Conservation (phyloP, 495 filamentous ascomycete genomes). For the Cenococcum geophilum region DNA sequence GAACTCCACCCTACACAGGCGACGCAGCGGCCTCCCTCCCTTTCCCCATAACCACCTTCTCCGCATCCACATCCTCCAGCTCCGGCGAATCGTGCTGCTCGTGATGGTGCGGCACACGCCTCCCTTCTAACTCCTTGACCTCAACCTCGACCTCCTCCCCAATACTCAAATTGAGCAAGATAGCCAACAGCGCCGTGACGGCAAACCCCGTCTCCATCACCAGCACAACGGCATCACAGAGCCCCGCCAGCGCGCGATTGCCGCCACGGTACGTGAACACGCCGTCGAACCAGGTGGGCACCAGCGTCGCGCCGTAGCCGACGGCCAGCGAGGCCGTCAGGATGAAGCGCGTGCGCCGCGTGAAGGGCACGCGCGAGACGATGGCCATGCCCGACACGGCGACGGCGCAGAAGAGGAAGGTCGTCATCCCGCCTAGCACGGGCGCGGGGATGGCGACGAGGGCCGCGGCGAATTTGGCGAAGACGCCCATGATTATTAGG, state of each 20-base stretch:
- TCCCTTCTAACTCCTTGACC: constrained; percentile 8
- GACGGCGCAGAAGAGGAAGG: constrained; percentile 80
- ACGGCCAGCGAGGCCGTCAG: constrained; percentile 68
- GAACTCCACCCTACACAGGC: no score
- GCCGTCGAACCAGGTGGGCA: constrained; percentile 50
- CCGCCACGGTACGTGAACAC: constrained; percentile 68
- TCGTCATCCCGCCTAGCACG: constrained; percentile 85
- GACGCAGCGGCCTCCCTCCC: no score
- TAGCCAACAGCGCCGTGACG: constrained; percentile 61
- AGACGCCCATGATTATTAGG: constrained; percentile 77
- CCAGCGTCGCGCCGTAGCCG: constrained; percentile 71
- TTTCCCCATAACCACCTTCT: no score
- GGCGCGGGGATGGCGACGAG: constrained; percentile 71
- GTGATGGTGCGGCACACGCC: no score
- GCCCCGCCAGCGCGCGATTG: constrained; percentile 62
- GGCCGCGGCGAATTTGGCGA: constrained; percentile 80
- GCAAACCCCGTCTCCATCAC: constrained; percentile 73
- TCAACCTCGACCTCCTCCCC: constrained; percentile 57
- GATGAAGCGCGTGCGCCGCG: constrained; percentile 77
- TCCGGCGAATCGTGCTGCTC: not conserved
- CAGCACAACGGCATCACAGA: constrained; percentile 73
- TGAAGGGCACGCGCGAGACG: constrained; percentile 67
- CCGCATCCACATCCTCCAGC: not conserved
- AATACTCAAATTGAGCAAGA: constrained; percentile 65
- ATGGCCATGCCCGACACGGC: constrained; percentile 79